Conservation (phyloP, 2,329 filamentous ascomycete species). For the Xylariaceae sp. region DNA sequence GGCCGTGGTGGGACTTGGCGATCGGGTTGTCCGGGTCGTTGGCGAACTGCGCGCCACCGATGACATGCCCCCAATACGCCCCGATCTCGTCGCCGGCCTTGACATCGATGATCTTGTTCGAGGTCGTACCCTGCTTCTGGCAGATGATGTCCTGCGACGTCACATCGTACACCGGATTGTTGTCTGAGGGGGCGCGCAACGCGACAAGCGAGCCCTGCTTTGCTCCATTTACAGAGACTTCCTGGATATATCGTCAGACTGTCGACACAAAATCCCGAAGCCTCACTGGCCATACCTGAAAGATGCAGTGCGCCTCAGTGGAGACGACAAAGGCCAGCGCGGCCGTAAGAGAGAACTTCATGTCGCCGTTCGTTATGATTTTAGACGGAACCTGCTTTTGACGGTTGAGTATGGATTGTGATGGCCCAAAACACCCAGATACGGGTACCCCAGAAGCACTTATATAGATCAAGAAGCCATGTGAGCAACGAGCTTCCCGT, state of each 20-base stretch:
- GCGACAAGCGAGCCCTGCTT: conserved; percentile 39
- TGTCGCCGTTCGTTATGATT: conserved; percentile 15
- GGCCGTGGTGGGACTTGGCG: conserved; percentile 50
- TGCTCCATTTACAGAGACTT: conserved; percentile 43
- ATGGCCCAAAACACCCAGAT: no score
- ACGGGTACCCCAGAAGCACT: no score
- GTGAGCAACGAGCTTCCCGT: not conserved
- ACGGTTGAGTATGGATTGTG: no score
- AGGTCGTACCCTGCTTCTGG: conserved; percentile 39
- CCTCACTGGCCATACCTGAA: conserved; percentile 30
- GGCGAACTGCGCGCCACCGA: conserved; percentile 47
- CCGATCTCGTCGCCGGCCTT: conserved; percentile 48
- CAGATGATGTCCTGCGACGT: conserved; percentile 45
- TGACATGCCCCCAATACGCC: conserved; percentile 48
- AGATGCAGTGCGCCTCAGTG: conserved; percentile 38
- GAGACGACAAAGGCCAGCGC: conserved; percentile 30
- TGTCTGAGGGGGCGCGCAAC: conserved; percentile 45
- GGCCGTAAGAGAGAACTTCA: conserved; percentile 34
- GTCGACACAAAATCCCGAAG: not conserved
- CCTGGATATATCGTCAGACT: conserved; percentile 22
- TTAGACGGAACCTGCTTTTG: no score
- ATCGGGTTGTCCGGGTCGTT: conserved; percentile 50
- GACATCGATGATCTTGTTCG: conserved; percentile 41
- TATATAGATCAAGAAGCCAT: not conserved
- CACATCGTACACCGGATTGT: conserved; percentile 49